Evolutionary conservation across 305 asterid species (phyloP).

Genomic region (Withania somnifera): DNA sequence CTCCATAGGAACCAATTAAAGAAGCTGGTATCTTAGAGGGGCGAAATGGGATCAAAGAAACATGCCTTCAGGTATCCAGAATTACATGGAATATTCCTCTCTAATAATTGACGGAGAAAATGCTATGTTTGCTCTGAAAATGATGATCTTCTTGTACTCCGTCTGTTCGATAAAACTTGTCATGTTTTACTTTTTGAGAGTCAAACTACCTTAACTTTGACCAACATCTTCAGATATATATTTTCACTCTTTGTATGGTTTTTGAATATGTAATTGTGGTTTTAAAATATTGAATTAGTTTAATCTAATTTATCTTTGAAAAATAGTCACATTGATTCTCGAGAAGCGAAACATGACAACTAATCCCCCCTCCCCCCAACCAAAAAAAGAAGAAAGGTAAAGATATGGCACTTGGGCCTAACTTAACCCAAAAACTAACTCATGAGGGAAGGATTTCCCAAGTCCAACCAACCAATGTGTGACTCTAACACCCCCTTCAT

Average conservation of each 20-base stretch:
- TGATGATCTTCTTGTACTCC: not conserved
- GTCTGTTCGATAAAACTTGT: not conserved
- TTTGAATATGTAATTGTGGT: not conserved
- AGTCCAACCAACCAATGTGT: not conserved
- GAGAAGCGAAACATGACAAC: not conserved
- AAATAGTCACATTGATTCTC: not conserved
- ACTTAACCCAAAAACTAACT: not conserved
- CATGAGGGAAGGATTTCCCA: not conserved
- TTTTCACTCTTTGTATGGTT: not conserved
- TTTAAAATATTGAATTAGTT: not conserved
- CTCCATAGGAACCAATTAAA: slow-evolving; percentile 83
- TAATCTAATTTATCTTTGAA: not conserved
- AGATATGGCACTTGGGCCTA: not conserved
- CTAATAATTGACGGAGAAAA: slow-evolving; percentile 1
- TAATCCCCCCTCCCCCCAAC: not conserved
- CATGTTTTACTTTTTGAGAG: not conserved
- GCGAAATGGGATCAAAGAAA: slow-evolving; percentile 97
- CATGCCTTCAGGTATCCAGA: slow-evolving; percentile 87
- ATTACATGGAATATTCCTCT: not conserved
- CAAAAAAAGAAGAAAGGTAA: not conserved
- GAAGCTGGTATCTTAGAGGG: slow-evolving; percentile 99
- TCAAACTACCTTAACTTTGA: not conserved
- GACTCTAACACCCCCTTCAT: not conserved
- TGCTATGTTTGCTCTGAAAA: not conserved
- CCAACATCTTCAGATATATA: not conserved